A percentile compares a stretch with the other conserved stretches of the same genome.
These are phyloP conservation scores for Pleurotus pulmonarius DNA, from an alignment of 768 basidiomycete species.

Conservation along the genomic window DNA sequence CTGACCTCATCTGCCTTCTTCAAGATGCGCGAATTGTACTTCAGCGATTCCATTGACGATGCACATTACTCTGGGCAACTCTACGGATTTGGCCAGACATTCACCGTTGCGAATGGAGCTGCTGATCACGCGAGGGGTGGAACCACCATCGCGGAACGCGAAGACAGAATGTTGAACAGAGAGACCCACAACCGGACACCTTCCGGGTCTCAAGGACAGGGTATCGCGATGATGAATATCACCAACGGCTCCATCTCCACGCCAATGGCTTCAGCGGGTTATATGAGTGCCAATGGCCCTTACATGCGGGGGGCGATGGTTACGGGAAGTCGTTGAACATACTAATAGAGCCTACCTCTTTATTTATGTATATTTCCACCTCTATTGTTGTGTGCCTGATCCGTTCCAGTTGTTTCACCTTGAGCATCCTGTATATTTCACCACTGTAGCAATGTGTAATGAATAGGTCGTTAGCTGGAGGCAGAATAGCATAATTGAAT, in stretches of 20 bases:
- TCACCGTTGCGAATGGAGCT: conserved; percentile 62
- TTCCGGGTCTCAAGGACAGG: conserved; percentile 32
- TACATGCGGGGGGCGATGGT: conserved; percentile 66
- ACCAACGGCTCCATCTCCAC: conserved; percentile 37
- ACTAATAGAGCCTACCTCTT: background rate
- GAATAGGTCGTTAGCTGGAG: background rate
- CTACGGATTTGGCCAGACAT: conserved; percentile 81
- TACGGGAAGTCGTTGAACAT: conserved; percentile 38
- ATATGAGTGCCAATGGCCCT: conserved; percentile 59
- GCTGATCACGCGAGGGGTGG: conserved; percentile 65
- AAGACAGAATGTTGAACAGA: conserved; percentile 54
- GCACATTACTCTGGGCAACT: conserved; percentile 77
- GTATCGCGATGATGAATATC: conserved; percentile 35
- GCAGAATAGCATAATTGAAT: too few species aligned
- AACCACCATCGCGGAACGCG: conserved; percentile 78
- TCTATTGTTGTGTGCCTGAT: too few species aligned
- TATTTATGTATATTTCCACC: background rate
- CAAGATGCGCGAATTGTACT: conserved; percentile 91
- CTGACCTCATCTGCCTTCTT: conserved; percentile 94
- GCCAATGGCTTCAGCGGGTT: conserved; percentile 44
- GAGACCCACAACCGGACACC: conserved; percentile 60
- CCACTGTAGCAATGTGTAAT: background rate
- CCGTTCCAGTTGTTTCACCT: too few species aligned
- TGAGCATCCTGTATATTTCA: too few species aligned
- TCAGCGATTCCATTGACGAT: conserved; percentile 86